Evolutionary conservation across 495 filamentous ascomycete genomes (phyloP).

Genomic region (Talaromyces borbonicus): DNA sequence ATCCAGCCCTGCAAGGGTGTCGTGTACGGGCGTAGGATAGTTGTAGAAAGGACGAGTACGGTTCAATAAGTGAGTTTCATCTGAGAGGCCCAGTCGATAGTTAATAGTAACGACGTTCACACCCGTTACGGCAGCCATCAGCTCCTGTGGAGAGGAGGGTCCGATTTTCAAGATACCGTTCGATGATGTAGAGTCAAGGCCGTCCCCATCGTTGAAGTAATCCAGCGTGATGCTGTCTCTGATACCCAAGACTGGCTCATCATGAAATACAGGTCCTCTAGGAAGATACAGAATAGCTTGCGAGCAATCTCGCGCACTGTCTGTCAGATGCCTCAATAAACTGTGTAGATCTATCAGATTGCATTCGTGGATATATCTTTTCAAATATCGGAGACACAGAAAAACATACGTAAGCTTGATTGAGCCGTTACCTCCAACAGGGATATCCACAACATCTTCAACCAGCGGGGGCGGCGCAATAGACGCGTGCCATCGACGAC

Average conservation of each 20-base stretch:
- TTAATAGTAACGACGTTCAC: conserved; percentile 32
- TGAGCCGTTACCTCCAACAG: conserved; percentile 26
- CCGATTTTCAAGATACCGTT: neutral
- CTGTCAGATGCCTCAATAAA: conserved; percentile 15
- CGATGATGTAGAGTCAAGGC: conserved; percentile 3
- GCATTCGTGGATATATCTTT: neutral
- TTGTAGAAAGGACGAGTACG: conserved; percentile 10
- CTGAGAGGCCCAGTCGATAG: conserved; percentile 35
- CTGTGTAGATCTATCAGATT: conserved; percentile 9
- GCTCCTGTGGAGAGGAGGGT: conserved; percentile 11
- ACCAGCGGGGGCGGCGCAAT: neutral
- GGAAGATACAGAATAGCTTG: conserved; percentile 32
- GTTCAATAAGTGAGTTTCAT: conserved; percentile 7
- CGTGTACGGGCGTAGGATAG: conserved; percentile 34
- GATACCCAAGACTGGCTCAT: neutral
- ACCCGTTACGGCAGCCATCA: conserved; percentile 19
- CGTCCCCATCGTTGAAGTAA: conserved; percentile 23
- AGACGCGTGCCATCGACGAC: conserved; percentile 2
- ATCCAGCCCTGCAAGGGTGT: conserved; percentile 30
- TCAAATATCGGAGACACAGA: neutral
- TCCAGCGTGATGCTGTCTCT: conserved; percentile 6
- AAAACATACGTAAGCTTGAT: conserved; percentile 21
- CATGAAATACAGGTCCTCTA: conserved; percentile 24
- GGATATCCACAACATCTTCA: conserved; percentile 12
- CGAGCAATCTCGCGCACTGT: neutral